Evolutionary conservation across 495 filamentous ascomycete genomes (phyloP), one percentile per base, ranked within the genome.

Genomic region (Penicillium subrubescens): DNA sequence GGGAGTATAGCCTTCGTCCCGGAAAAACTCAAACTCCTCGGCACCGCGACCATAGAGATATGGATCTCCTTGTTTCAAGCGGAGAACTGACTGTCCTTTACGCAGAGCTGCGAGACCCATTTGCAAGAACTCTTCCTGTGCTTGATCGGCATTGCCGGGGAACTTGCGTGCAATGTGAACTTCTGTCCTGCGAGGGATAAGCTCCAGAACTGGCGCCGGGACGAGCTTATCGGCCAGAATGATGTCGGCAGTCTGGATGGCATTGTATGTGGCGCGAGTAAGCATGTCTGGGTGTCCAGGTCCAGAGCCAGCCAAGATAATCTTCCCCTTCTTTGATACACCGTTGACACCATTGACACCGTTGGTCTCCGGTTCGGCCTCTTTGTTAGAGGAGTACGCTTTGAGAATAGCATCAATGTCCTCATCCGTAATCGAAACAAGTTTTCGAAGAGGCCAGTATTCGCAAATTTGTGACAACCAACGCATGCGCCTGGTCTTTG

Each of bases 381-480:
- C 66, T 66, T 68, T 63, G 68, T 74, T 70, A 50, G 73, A 62
- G 17, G 74, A 73, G 51, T 97, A 97, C 8, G 88, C 85, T 63
- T 84, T 76, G 10, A 97, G 80, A 19, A 97, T 85, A 21, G 77
- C 71, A 8, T 91, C 84, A 6, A 97, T 89, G 70, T 97, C 94
- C 17, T 77, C 83, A 70, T 97, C 92, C 14, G 85, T 87, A 58
- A 98, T 88, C 31, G 83, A 81, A 8, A 93, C 92, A 3, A 99
- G 84, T 19, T 90, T 87, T 50, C 86, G 86, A 23, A 99, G 81
- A 2, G 95, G 94, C 96, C 96, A 99, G 77, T 99, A 99, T 81
- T 99, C 95, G 83, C 96, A 99, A 19, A 99, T 94, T 73, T 99
- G 95, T 19, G 89, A 87, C 3, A 99, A 78, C 96, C 96, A 99